A percentile compares a stretch with the other conserved stretches of the same genome.
Conservation (phyloP, 352 stramenopile species). For the Pythium coloratum region DNA sequence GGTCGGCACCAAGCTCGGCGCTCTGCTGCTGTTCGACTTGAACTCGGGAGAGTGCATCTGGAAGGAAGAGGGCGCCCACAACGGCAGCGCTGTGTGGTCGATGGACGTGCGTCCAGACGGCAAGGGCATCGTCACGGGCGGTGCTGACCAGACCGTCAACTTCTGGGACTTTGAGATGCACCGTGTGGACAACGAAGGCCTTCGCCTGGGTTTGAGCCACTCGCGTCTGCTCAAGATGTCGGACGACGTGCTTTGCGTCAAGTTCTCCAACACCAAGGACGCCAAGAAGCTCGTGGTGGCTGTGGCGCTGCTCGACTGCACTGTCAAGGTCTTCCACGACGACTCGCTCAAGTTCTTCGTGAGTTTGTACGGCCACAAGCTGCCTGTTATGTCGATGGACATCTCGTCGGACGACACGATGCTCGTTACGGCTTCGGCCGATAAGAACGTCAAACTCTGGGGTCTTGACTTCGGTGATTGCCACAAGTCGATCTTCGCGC, state of each 20-base stretch:
- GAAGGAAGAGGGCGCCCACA: slow-evolving; percentile 83
- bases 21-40: slow-evolving; percentile 93
- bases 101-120: slow-evolving; percentile 93
- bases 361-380: slow-evolving; percentile 98
- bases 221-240: slow-evolving; percentile 97
- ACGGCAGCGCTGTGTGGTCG: slow-evolving; percentile 96
- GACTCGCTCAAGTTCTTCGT: slow-evolving; percentile 99
- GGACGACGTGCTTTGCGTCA: slow-evolving; percentile 97
- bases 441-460: slow-evolving; percentile 99
- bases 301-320: slow-evolving; percentile 94
- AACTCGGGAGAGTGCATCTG: slow-evolving; percentile 94
- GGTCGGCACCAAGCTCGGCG: slow-evolving; percentile 96
- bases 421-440: slow-evolving; percentile 95
- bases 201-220: slow-evolving; percentile 93
- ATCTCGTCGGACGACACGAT: slow-evolving; percentile 97
- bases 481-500: slow-evolving; percentile 98
- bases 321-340: slow-evolving; percentile 99
- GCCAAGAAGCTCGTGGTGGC: slow-evolving; percentile 85
- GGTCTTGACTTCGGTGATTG: slow-evolving; percentile 99
- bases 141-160: slow-evolving; percentile 97
- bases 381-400: slow-evolving; percentile 98
- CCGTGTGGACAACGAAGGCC: slow-evolving; percentile 44
- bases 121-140: slow-evolving; percentile 94
- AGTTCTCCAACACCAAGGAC: slow-evolving; percentile 95
- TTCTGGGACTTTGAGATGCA: slow-evolving; percentile 98